Base-by-base conservation (phyloP, 176 grass and related monocot species). In the Puya raimondii region DNA sequence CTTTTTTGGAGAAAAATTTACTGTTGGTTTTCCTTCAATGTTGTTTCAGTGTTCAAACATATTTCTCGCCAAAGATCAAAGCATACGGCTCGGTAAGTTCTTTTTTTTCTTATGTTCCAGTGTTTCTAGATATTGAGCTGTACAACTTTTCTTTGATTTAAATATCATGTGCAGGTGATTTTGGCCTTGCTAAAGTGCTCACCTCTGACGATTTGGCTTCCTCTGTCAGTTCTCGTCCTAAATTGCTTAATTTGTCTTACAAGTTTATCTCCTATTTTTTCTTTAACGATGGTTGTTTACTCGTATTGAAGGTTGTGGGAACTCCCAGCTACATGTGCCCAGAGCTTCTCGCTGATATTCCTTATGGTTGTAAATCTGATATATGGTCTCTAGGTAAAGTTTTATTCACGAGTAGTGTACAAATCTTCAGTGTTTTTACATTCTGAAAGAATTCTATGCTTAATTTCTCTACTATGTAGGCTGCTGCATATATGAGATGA, bases 261-360 rank as follows among this genome's bases (percentile, higher is more conserved):
- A 52, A n/a, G 50, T 29, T 10, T 47, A 52, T 47, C 12, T 23
- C 29, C 48, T 61, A 48, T 20, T 10, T 22, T 59, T 73, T 9
- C 47, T 79, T 3, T 68, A 12, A 33, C n/a, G 13, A 68, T 29
- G 23, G 47, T 53, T 59, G 4, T 26, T 69, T 52, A 14, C 33
- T 74, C 10, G 20, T 74, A 9, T 42, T 80, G 23, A 80, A 96
- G 93, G 89, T 96, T 87, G 93, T 96, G 13, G 93, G 93, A 76
- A 96, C 93, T 74, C 93, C 93, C 47, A 96, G 79, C 77, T 96
- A 96, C 76, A 96, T 96, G 93, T 96, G 93, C 81, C 93, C 93
- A 67, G 93, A 96, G 72, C 93, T 96, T 96, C 93, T 96, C 76
- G 88, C 89, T 74, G 93, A 96, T 64, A 89, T 96, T 73, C 93